A percentile compares a stretch with the other conserved stretches of the same genome.
Conservation (phyloP, 1,284 basidiomycete genomes). For the Microbotryum violaceum region DNA sequence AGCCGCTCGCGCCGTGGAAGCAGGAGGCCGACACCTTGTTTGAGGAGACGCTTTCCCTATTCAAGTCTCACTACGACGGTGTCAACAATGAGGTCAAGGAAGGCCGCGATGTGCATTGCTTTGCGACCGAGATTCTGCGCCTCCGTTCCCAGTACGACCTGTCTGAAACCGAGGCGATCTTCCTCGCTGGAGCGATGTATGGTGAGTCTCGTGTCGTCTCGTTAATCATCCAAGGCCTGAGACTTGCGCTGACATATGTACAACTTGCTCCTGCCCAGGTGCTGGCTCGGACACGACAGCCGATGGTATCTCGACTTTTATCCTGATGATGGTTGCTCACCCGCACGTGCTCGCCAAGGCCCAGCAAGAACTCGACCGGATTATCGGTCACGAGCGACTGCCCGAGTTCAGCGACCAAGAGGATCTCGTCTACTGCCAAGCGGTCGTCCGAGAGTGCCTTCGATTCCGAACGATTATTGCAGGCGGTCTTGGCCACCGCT, state of each 20-base stretch:
- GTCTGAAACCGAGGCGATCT: slow-evolving; percentile 34
- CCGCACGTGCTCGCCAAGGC: slow-evolving; percentile 22
- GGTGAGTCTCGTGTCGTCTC: slow-evolving; percentile 11
- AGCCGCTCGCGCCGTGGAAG: slow-evolving; percentile 36
- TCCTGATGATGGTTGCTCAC: slow-evolving; percentile 25
- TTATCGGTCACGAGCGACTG: slow-evolving; percentile 34
- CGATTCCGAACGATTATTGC: slow-evolving; percentile 40
- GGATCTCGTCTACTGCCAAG: slow-evolving; percentile 36
- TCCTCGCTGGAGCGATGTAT: slow-evolving; percentile 37
- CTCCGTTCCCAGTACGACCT: slow-evolving; percentile 32
- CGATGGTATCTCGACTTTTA: slow-evolving; percentile 30
- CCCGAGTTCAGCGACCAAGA: slow-evolving; percentile 38
- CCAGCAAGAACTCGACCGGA: slow-evolving; percentile 37
- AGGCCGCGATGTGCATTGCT: slow-evolving; percentile 34
- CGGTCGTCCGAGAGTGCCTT: slow-evolving; percentile 37
- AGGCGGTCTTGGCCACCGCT: slow-evolving; percentile 35
- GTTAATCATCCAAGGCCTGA: too few species aligned
- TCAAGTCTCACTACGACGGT: slow-evolving; percentile 31
- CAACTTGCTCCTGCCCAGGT: not conserved
- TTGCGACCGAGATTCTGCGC: slow-evolving; percentile 34
- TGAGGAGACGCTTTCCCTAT: slow-evolving; percentile 32
- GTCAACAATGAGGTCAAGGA: slow-evolving; percentile 9
- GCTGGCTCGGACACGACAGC: slow-evolving; percentile 33
- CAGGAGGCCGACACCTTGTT: slow-evolving; percentile 16
- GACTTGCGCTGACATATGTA: not conserved